These are phyloP conservation scores for Sungouiella thailandica DNA, from an alignment of 805 yeast species.

Conservation along the genomic window DNA sequence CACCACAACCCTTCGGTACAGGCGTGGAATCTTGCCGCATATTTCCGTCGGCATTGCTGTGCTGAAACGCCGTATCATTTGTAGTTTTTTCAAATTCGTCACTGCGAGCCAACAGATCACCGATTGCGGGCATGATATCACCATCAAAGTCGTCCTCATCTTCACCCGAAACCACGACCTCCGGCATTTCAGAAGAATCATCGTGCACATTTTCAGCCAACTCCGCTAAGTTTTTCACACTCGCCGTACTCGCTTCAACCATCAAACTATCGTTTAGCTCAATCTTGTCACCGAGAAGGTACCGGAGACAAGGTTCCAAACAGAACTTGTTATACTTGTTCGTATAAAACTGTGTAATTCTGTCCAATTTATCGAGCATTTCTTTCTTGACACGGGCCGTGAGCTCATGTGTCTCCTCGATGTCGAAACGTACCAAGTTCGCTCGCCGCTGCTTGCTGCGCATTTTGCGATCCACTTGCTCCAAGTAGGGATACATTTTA, in stretches of 20 bases:
- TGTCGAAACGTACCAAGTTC: conserved; percentile 39
- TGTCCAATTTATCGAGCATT: conserved; percentile 47
- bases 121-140: conserved; percentile 37
- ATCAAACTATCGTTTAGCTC: conserved; percentile 34
- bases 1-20: conserved; percentile 91
- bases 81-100: conserved; percentile 3
- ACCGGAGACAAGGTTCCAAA: conserved; percentile 74
- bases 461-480: conserved; percentile 30
- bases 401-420: conserved; percentile 79
- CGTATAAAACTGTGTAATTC: conserved; percentile 54
- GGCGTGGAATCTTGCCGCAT: conserved; percentile 66
- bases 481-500: conserved; percentile 58
- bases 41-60: conserved; percentile 1
- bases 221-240: conserved; percentile 20
- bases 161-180: conserved; percentile 11
- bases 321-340: conserved; percentile 56
- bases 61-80: no score
- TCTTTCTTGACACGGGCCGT: conserved; percentile 43
- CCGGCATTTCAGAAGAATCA: conserved; percentile 18
- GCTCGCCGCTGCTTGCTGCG: conserved; percentile 11
- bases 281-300: conserved; percentile 74
- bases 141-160: conserved; percentile 25
- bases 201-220: conserved; percentile 12
- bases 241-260: conserved; percentile 13
- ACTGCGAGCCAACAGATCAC: conserved; percentile 18